Base-by-base conservation (phyloP, 108 stramenopile species). In the Pseudonitzschia delicatissima region DNA sequence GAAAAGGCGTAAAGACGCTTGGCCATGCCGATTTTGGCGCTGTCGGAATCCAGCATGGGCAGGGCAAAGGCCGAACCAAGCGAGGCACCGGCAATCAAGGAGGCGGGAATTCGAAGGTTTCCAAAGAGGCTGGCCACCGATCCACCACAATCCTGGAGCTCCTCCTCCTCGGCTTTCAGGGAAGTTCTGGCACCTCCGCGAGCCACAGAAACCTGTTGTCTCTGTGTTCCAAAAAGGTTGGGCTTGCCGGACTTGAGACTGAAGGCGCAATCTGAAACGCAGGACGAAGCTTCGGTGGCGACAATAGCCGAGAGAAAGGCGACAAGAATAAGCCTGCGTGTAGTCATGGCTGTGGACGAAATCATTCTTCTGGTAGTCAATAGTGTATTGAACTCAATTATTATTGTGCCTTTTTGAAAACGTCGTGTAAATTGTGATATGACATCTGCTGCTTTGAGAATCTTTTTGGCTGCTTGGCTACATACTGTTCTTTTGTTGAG, bases 1-100 rank as follows among this genome's bases (percentile, higher is more conserved):
- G 60, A 50, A 3, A 72, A 1, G 0, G 71, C 66, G 55, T 77
- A 77, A 7, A 60, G 0, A n/a, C 76, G 64, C 36, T 77, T 77
- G 15, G 65, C 57, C 36, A 71, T 3, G 1, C 64, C 76, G 3
- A 71, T 3, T 27, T 12, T 1, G 37, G 67, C 5, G 4, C 45
- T 53, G 18, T 71, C 76, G 15, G 53, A 20, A 9, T 25, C 48
- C 0, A 21, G 39, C 1, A 77, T 25, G 3, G 76, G 76, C 58
- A 77, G 45, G 40, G 71, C 76, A 62, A 72, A 77, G 20, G 76
- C 76, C 8, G 70, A 57, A 32, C 76, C 76, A 13, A 63, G 57
- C 13, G 64, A 35, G 21, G 76, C 76, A 67, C 76, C 76, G 4
- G 76, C 76, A 48, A 77, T 51, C 39, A 77, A 53, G 2, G 76